Base-by-base conservation (phyloP, 495 filamentous ascomycete species). In the Jackrogersella minutella region DNA sequence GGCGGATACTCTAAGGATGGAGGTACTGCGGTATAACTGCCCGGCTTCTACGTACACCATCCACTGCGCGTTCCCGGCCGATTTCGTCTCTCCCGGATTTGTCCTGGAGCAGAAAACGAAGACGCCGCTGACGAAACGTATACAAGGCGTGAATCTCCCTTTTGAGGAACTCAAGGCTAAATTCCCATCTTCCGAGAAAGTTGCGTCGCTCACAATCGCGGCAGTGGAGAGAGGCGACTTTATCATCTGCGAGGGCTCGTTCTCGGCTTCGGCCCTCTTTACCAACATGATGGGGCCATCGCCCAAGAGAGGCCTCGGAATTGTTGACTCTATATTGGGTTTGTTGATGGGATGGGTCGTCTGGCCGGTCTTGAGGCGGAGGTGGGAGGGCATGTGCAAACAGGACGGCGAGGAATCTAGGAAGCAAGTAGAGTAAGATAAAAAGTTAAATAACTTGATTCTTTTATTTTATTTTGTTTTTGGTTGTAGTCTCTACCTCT, bases 1-100 rank as follows among this genome's bases (percentile, higher is more conserved):
- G 1, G 78, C 78, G 21, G 78, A 80, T 41, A 79, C 76, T 0
- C 72, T 80, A 1, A 74, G 78, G 1, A 58, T 71, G 47, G 78
- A 82, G 34, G 63, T 66, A 16, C 56, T 66, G 3, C 55, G 63
- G 21, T 68, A 57, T 63, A 7, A 65, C 69, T 19, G 63, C 34
- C 55, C 55, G 11, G 55, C 46, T 5, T 66, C 63, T 13, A 59
- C 62, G 10, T 76, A 66, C 44, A 58, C 58, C 14, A 54, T 65
- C 36, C 68, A 73, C 34, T 71, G 58, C 39, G 58, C 65, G 9
- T 68, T 68, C 54, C 65, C 65, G 0, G 65, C 72, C 5, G 77
- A 80, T 67, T 66, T 67, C 46, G 77, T 81, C 31, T 74, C 79
- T 1, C 72, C 74, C 5, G 59, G 71, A 0, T 78, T 79, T 41